Conservation (phyloP, 2,329 filamentous ascomycete species). For the Pleurostoma richardsiae region DNA sequence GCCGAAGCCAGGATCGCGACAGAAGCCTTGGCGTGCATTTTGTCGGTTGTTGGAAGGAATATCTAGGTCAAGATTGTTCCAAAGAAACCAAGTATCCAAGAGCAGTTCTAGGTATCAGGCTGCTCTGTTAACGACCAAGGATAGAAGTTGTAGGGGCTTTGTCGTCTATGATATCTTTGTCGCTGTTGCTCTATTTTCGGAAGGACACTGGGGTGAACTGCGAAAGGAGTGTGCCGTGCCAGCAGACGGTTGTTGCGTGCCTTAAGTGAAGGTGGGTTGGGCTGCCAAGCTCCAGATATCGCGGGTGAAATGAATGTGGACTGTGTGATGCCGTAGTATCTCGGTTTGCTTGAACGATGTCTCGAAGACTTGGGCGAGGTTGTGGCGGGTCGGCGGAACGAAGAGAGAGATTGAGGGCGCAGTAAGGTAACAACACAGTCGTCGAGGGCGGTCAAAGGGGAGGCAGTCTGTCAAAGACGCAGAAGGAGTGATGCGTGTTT, state of each 20-base stretch:
- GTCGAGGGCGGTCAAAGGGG: slow-evolving; percentile 8
- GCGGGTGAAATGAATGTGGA: not conserved
- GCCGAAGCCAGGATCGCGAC: slow-evolving; percentile 34
- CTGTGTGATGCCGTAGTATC: too few species aligned
- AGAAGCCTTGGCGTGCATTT: slow-evolving; percentile 37
- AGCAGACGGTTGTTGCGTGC: not conserved
- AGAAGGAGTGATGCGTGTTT: slow-evolving; percentile 28
- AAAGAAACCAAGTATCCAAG: not conserved
- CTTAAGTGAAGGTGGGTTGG: slow-evolving; percentile 2
- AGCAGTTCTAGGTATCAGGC: too few species aligned
- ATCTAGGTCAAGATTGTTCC: slow-evolving; percentile 1
- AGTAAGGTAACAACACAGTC: not conserved
- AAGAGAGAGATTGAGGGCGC: slow-evolving; percentile 10
- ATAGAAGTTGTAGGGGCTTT: not conserved
- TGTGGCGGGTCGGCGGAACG: not conserved
- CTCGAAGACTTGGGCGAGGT: not conserved
- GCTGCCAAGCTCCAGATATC: not conserved
- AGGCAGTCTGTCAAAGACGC: slow-evolving; percentile 50
- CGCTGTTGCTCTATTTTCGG: not conserved
- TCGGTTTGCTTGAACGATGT: not conserved
- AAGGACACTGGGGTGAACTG: not conserved
- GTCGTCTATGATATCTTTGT: slow-evolving; percentile 3
- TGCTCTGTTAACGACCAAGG: not conserved
- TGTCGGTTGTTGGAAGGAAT: slow-evolving; percentile 12
- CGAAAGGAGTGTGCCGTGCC: slow-evolving; percentile 7